A percentile compares a stretch with the other conserved stretches of the same genome.
phyloP scores from a whole-genome alignment of 139 green algal genomes.

The Dunaliella sp. region DNA sequence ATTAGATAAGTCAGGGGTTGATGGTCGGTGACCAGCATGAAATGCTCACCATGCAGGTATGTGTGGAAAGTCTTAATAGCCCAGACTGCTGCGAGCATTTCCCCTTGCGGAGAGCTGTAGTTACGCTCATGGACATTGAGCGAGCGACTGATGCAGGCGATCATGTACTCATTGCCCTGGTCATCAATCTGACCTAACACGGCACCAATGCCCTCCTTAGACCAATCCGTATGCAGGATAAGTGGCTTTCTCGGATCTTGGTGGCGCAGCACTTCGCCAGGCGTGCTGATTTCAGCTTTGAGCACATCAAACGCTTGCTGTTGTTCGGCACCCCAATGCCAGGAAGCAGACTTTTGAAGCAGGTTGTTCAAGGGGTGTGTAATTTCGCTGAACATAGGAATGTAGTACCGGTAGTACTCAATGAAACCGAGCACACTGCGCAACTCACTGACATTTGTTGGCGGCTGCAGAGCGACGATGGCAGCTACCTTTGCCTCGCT shows the following conservation, averaged over 20 bases:
- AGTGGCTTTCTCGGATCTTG: background rate
- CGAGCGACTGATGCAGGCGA: slow-evolving; percentile 24
- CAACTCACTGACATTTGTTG: too few relatives aligned
- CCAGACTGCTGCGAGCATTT: slow-evolving; percentile 36
- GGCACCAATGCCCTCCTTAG: slow-evolving; percentile 28
- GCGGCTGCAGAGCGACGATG: too few relatives aligned
- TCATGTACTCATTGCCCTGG: slow-evolving; percentile 28
- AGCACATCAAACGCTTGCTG: slow-evolving; percentile 8
- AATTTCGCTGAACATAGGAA: too few relatives aligned
- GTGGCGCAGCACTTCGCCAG: slow-evolving; percentile 8
- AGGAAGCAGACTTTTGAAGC: too few relatives aligned
- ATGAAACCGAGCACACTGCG: too few relatives aligned
- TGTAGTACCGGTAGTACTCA: too few relatives aligned
- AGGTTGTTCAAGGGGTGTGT: too few relatives aligned
- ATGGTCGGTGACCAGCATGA: slow-evolving; percentile 15
- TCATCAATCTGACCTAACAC: slow-evolving; percentile 36
- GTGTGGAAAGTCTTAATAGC: slow-evolving; percentile 16
- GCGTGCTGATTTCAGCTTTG: too few relatives aligned
- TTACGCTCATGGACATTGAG: slow-evolving; percentile 23
- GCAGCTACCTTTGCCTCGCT: too few relatives aligned
- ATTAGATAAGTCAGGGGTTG: slow-evolving; percentile 14
- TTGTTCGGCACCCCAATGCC: slow-evolving; percentile 13
- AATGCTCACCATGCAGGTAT: slow-evolving; percentile 30
- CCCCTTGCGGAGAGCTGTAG: slow-evolving; percentile 26
- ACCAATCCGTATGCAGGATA: too few relatives aligned